Evolutionary conservation across 2,329 filamentous ascomycete species (phyloP), one percentile per base, ranked within the genome.

Genomic region (Chaetomium olivaceum): DNA sequence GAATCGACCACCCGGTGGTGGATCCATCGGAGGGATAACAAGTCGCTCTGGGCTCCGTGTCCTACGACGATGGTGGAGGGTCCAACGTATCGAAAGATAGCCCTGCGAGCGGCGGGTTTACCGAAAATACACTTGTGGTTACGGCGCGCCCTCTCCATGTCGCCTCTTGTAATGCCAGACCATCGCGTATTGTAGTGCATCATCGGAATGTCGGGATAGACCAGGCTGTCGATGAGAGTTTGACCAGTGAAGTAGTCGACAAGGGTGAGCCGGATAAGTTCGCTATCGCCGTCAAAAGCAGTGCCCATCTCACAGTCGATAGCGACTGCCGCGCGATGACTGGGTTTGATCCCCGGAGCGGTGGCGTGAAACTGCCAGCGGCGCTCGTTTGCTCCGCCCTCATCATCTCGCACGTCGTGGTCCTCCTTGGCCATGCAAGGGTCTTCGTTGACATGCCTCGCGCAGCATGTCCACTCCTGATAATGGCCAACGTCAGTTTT

Each of bases 231-330:
- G 33, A 87, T 71, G 1, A 87, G 78, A 12, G 81, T 70, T 16
- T 78, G 71, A 3, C 79, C 77, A 0, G 80, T 79, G 70, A 85
- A 84, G 70, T 82, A 84, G 71, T 86, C 84, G 29, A 87, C 71
- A 1, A 80, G 71, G 0, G 80, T 81, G 1, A 87, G 51, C 3
- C 83, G 82, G 64, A 87, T 84, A 8, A 87, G 74, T 67, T 86
- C 83, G 0, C 74, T 73, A 11, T 86, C 82, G 7, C 80, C 79
- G 5, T 74, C 74, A 9, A 70, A 68, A 1, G 80, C 75, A 0
- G 76, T 78, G 19, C 84, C 83, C 82, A 86, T 86, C 68, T 87
- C 84, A 67, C 84, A 86, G 67, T 86, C 83, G 3, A 87, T 61
- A 25, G 68, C 59, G 12, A 69, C 64, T 6, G 66, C 66, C 1